These are phyloP conservation scores for Pseudogymnoascus sp. DNA, from an alignment of 2,329 filamentous ascomycete species.

Conservation along the genomic window DNA sequence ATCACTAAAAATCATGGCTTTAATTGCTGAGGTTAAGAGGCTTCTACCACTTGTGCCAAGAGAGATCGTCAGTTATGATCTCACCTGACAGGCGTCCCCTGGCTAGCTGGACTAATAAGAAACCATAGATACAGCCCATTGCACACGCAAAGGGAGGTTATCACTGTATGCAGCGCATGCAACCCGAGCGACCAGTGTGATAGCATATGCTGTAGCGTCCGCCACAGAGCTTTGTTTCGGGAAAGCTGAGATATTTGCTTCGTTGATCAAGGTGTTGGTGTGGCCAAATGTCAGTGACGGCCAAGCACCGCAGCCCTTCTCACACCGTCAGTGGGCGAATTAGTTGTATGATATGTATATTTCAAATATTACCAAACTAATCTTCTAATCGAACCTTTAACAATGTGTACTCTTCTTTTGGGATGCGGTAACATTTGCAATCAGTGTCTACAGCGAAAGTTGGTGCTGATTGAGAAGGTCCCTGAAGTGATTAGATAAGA, in stretches of 20 bases:
- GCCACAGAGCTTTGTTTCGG: too few species aligned
- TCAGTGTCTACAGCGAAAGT: neutral
- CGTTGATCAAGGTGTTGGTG: too few species aligned
- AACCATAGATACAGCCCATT: neutral
- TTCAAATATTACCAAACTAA: too few species aligned
- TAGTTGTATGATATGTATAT: too few species aligned
- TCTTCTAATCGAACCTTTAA: too few species aligned
- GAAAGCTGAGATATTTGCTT: too few species aligned
- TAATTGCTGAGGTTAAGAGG: neutral
- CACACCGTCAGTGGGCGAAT: too few species aligned
- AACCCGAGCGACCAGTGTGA: neutral
- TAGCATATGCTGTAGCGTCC: too few species aligned
- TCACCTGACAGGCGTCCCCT: neutral
- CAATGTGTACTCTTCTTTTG: neutral
- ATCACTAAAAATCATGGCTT: neutral
- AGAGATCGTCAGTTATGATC: neutral
- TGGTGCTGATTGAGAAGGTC: neutral
- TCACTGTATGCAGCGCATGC: too few species aligned
- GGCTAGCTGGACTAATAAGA: neutral
- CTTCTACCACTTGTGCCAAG: neutral
- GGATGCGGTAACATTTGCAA: neutral
- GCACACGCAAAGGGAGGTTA: neutral
- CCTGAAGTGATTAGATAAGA: conserved; percentile 11
- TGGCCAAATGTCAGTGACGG: too few species aligned
- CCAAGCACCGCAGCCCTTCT: too few species aligned